phyloP scores from a whole-genome alignment of 2,329 filamentous ascomycete species.

The Monilinia aucupariae region DNA sequence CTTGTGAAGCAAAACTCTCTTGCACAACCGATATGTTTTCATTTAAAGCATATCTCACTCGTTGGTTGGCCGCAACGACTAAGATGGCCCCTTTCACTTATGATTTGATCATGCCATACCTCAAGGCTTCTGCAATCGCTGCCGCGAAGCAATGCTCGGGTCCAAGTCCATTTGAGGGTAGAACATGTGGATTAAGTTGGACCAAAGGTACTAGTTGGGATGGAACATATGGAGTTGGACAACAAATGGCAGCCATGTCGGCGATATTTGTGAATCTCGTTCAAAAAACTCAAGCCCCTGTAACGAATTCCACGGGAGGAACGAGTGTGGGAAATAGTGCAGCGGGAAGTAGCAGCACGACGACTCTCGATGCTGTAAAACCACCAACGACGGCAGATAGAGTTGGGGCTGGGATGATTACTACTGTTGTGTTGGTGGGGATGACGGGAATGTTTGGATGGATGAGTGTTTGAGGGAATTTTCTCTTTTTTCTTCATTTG shows the following conservation, averaged over 20 bases:
- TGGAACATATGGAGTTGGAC: conserved; percentile 56
- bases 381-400: conserved; percentile 38
- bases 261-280: conserved; percentile 45
- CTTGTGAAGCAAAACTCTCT: conserved; percentile 49
- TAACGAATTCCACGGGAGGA: conserved; percentile 38
- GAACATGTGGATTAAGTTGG: conserved; percentile 59
- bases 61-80: conserved; percentile 53
- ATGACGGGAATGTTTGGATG: conserved; percentile 35
- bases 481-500: not conserved
- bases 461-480: conserved; percentile 33
- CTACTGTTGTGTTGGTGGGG: conserved; percentile 34
- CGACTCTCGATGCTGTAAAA: conserved; percentile 18
- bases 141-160: conserved; percentile 56
- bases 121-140: conserved; percentile 48
- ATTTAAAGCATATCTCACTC: conserved; percentile 61
- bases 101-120: conserved; percentile 47
- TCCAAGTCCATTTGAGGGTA: conserved; percentile 41
- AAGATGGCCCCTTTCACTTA: conserved; percentile 55
- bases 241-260: conserved; percentile 67
- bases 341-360: conserved; percentile 25
- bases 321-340: conserved; percentile 29
- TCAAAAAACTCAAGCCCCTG: conserved; percentile 26
- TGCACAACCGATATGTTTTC: conserved; percentile 60
- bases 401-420: conserved; percentile 41
- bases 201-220: conserved; percentile 44